Evolutionary conservation across 108 stramenopile species (phyloP), one percentile per base, ranked within the genome.

Genomic region (Fistulifera solaris): DNA sequence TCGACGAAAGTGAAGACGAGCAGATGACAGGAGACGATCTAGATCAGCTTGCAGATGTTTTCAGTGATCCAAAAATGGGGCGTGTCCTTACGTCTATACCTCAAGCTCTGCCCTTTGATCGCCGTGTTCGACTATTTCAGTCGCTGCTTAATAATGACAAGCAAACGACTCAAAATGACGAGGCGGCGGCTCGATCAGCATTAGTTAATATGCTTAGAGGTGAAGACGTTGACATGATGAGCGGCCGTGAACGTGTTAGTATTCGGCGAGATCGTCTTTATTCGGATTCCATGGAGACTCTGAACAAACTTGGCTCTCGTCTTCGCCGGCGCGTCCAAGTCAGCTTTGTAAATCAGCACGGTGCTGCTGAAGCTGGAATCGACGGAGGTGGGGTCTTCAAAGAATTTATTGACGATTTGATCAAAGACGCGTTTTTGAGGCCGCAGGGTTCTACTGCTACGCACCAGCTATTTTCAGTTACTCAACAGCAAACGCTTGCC

Each of bases 361-460:
- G 96, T 19, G 58, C 73, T 13, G 76, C 85, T 62, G 99, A 99
- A 65, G 87, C 94, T n/a, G 99, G 99, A 14, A 98, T 99, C 58
- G 99, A 99, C 67, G 99, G 97, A 8, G 99, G 99, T 1, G 99
- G 99, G 1, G 86, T 99, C 2, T 97, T 98, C 63, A 99, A 98
- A 65, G 99, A 98, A 66, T 85, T 83, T 55, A 52, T 81, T 23
- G 82, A 84, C 66, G 89, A 87, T 61, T 59, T 91, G 61, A 91
- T 91, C 59, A 78, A 75, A 51, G 81, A 91, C 45, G 89, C 80
- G 17, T 91, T 91, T 57, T 13, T 50, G 62, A 53, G 80, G 43
- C 44, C 51, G 16, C 58, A 38, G 39, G n/a, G 27, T 18, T 0
- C 42, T 4, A n/a, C 38, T 3, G 51, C 52, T 4, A 26, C 52